Conservation (phyloP, 495 filamentous ascomycete species). For the Penicillium pancosmium region DNA sequence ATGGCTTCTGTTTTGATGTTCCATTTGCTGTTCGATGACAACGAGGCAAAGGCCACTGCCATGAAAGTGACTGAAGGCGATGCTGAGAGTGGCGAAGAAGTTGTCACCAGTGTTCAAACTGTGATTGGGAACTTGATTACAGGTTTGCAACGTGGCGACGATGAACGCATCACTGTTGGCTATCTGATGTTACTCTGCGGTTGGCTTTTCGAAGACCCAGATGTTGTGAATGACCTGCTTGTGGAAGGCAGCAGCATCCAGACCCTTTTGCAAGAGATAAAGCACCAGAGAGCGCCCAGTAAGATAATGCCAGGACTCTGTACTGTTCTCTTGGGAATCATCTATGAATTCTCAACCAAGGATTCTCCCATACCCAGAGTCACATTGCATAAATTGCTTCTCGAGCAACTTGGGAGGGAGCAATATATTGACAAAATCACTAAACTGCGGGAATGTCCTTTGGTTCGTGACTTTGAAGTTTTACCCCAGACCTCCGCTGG, state of each 20-base stretch:
- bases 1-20: constrained; percentile 89
- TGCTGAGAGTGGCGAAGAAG: constrained; percentile 88
- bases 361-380: constrained; percentile 88
- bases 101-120: constrained; percentile 89
- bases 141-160: constrained; percentile 71
- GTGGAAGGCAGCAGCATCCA: constrained; percentile 93
- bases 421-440: constrained; percentile 86
- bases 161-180: constrained; percentile 79
- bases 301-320: constrained; percentile 80
- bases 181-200: constrained; percentile 92
- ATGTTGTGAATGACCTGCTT: constrained; percentile 91
- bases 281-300: constrained; percentile 58
- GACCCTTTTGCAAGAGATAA: constrained; percentile 74
- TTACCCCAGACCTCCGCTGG: constrained; percentile 67
- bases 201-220: constrained; percentile 91
- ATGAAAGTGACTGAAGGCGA: constrained; percentile 88
- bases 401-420: constrained; percentile 79
- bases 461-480: constrained; percentile 91
- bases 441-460: constrained; percentile 74
- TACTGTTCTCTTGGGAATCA: constrained; percentile 79
- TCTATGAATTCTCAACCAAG: constrained; percentile 98
- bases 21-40: constrained; percentile 83
- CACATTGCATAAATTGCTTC: constrained; percentile 79
- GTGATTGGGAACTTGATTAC: constrained; percentile 81
- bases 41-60: constrained; percentile 75